A percentile compares a stretch with the other conserved stretches of the same genome.
Evolutionary conservation across 1,139 yeast species (phyloP).

Genomic region (Yamadazyma kanchanaburiensis): DNA sequence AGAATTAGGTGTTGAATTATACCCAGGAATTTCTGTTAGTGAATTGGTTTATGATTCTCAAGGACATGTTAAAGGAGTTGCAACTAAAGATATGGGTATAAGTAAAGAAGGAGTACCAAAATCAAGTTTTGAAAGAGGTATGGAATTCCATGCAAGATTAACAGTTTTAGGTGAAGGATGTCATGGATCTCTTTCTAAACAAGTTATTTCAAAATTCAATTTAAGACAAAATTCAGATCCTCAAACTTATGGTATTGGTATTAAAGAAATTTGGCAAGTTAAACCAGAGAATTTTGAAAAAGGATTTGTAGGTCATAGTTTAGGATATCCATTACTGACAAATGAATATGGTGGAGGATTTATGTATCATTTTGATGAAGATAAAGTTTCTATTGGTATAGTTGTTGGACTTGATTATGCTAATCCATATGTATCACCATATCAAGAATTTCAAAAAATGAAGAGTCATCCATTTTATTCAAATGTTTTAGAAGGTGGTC

Average conservation of each 20-base stretch:
- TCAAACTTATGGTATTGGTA: conserved; percentile 93
- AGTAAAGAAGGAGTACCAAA: conserved; percentile 72
- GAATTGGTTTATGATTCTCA: conserved; percentile 64
- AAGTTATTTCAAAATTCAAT: conserved; percentile 64
- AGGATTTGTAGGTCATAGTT: conserved; percentile 82
- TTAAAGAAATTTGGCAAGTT: conserved; percentile 98
- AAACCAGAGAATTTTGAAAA: conserved; percentile 72
- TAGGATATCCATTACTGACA: conserved; percentile 81
- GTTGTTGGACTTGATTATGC: conserved; percentile 91
- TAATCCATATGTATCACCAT: conserved; percentile 93
- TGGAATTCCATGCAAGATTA: conserved; percentile 89
- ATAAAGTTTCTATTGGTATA: conserved; percentile 82
- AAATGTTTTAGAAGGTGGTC: conserved; percentile 79
- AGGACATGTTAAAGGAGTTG: conserved; percentile 78
- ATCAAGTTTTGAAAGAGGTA: conserved; percentile 83
- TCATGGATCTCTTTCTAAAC: conserved; percentile 87
- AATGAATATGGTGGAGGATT: conserved; percentile 94
- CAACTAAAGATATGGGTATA: conserved; percentile 90
- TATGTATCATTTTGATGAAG: conserved; percentile 94
- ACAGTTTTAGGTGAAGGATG: conserved; percentile 96
- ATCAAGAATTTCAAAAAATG: conserved; percentile 92
- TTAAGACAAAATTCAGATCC: conserved; percentile 65
- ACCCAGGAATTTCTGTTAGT: conserved; percentile 88
- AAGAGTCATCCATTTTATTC: conserved; percentile 85
- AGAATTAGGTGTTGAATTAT: conserved; percentile 88